Evolutionary conservation across 257 asterid genomes (phyloP), one percentile per base, ranked within the genome.

Genomic region (Solanum pennellii): DNA sequence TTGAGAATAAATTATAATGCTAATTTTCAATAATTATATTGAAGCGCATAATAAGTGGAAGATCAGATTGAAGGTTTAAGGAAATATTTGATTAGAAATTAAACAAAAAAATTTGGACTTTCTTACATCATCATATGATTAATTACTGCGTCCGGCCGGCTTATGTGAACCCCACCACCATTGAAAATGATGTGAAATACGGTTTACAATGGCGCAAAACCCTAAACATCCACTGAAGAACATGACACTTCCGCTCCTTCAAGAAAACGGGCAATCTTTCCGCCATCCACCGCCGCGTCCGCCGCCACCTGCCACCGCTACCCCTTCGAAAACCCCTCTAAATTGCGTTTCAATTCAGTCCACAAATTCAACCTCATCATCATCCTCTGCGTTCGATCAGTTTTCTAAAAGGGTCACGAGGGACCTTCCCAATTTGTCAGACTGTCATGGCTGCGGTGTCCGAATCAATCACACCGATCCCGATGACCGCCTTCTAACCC

Each of bases 361-460:
- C 21, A 45, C 72, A 41, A 72, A 86, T 86, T 71, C 87, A 5
- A 45, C 83, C 23, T 85, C 87, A 29, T 86, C 80, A 12, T 74
- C 79, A 73, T 86, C 88, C 16, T 71, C 39, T 27, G 41, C 45
- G 9, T 71, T 86, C 42, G 87, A 86, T 86, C 87, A 71, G 13
- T 47, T 86, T 21, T 89, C 90, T 75, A 90, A 62, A 25, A 93
- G 91, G 93, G 89, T 90, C 86, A 95, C 99, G 18, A 92, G 98
- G 59, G 94, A 93, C 79, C 93, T 89, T 12, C 98, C 99, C 76
- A 97, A 94, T 91, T 90, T 95, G 25, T 93, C 97, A 79, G 94
- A 94, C 74, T 97, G 99, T 90, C 98, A 97, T 71, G 91, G 96
- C 86, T 95, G 99, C 82, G 87, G 92, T 84, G 52, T 87, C 91